phyloP scores from a whole-genome alignment of 2,329 filamentous ascomycete genomes.

The Ophiosphaerella herpotricha region DNA sequence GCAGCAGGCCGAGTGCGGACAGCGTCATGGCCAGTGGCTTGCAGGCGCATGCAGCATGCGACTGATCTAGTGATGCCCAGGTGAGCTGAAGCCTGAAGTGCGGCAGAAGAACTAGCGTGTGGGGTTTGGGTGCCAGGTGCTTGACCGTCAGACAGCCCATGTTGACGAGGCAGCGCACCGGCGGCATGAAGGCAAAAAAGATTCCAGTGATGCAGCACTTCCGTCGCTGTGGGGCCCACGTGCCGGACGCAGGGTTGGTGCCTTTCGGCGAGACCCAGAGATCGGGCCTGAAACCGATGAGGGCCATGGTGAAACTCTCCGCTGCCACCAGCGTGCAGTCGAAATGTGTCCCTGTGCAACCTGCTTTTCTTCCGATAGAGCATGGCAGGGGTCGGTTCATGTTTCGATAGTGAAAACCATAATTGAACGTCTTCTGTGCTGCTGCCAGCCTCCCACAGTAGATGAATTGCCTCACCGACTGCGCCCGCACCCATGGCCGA shows the following conservation, averaged over 20 bases:
- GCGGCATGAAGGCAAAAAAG: constrained; percentile 7
- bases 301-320: constrained; percentile 12
- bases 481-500: background rate
- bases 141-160: constrained; percentile 4
- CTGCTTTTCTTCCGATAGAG: constrained; percentile 3
- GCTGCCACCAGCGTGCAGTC: constrained; percentile 12
- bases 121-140: constrained; percentile 2
- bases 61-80: constrained; percentile 1
- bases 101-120: constrained; percentile 14
- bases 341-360: constrained; percentile 5
- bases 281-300: constrained; percentile 17
- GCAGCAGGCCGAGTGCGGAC: constrained; percentile 11
- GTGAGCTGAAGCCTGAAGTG: constrained; percentile 5
- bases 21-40: constrained; percentile 15
- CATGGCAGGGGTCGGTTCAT: constrained; percentile 3
- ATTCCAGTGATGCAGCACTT: constrained; percentile 9
- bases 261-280: constrained; percentile 16
- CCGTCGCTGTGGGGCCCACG: constrained; percentile 21
- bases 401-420: constrained; percentile 8
- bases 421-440: constrained; percentile 1
- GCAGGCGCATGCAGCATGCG: constrained; percentile 12
- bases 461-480: background rate
- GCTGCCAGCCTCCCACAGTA: constrained; percentile 1
- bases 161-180: constrained; percentile 1
- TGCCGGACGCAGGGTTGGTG: constrained; percentile 15